These are phyloP conservation scores for Podospora pseudocomata DNA, from an alignment of 495 filamentous ascomycete genomes.

Conservation along the genomic window DNA sequence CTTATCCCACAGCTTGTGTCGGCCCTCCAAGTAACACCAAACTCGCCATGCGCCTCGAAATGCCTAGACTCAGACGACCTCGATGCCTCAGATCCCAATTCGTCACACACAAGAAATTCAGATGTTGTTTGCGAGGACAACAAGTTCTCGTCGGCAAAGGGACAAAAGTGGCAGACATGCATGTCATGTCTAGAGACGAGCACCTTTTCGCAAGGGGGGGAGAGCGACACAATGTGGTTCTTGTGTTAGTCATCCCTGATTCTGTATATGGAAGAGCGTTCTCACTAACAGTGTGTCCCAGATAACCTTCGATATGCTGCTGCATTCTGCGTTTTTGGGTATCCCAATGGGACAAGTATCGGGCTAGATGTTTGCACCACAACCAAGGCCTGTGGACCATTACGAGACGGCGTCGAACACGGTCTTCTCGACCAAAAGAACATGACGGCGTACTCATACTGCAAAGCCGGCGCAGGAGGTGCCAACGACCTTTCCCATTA, in stretches of 20 bases:
- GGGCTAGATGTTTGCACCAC: slow-evolving; percentile 42
- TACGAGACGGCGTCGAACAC: slow-evolving; percentile 31
- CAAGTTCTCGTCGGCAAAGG: slow-evolving; percentile 33
- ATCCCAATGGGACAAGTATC: slow-evolving; percentile 40
- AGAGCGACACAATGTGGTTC: slow-evolving; percentile 52
- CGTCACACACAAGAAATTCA: slow-evolving; percentile 40
- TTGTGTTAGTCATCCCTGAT: slow-evolving; percentile 39
- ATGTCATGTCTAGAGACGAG: slow-evolving; percentile 52
- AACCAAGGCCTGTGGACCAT: slow-evolving; percentile 38
- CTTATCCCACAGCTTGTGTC: slow-evolving; percentile 25
- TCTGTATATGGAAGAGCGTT: not conserved
- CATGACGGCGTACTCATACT: slow-evolving; percentile 40
- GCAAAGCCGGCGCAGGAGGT: slow-evolving; percentile 29
- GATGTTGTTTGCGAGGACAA: slow-evolving; percentile 49
- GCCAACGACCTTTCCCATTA: slow-evolving; percentile 27
- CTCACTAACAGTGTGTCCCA: slow-evolving; percentile 20
- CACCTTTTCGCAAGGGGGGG: slow-evolving; percentile 38
- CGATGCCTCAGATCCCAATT: slow-evolving; percentile 43
- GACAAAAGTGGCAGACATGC: slow-evolving; percentile 47
- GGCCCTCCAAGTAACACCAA: slow-evolving; percentile 48
- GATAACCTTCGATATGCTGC: slow-evolving; percentile 47
- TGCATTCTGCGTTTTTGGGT: slow-evolving; percentile 45
- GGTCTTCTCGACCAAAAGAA: slow-evolving; percentile 32
- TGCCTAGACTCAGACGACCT: slow-evolving; percentile 40
- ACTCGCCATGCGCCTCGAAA: slow-evolving; percentile 48